Percentiles rank a stretch among this genome's conserved stretches.
Evolutionary conservation across 805 yeast genomes (phyloP).

Genomic region (Candida tibetensis): DNA sequence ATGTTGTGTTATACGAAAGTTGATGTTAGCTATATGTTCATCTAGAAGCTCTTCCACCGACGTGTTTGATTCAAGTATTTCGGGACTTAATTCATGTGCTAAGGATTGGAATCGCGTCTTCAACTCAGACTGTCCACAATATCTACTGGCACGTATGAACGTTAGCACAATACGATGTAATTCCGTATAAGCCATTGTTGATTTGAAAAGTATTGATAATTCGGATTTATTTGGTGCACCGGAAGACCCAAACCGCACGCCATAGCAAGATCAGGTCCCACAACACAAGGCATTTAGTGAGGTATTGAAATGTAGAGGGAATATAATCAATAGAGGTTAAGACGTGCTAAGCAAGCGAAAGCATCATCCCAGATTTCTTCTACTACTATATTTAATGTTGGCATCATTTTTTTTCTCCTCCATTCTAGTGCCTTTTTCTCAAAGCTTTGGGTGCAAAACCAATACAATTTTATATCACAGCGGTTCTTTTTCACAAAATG

Average conservation of each 20-base stretch:
- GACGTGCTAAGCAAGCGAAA: too few species aligned
- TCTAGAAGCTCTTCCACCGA: conserved; percentile 11
- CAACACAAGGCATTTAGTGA: too few species aligned
- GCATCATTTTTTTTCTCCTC: too few species aligned
- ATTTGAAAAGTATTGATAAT: background rate
- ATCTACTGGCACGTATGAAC: conserved; percentile 27
- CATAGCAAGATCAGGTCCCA: too few species aligned
- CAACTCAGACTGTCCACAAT: conserved; percentile 19
- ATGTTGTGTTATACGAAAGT: conserved; percentile 29
- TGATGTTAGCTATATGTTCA: conserved; percentile 26
- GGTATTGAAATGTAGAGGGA: too few species aligned
- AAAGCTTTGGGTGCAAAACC: too few species aligned
- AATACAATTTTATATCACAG: too few species aligned
- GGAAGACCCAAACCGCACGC: background rate
- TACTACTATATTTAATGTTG: too few species aligned
- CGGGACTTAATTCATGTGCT: conserved; percentile 2
- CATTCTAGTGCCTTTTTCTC: too few species aligned
- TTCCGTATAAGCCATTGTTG: background rate
- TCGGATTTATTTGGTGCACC: background rate
- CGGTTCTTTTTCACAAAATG: too few species aligned
- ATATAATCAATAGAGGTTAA: too few species aligned
- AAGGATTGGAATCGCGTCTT: conserved; percentile 21
- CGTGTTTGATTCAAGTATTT: conserved; percentile 1
- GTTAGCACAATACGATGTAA: conserved; percentile 25
- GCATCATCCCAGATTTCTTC: too few species aligned